Evolutionary conservation across 140 eudicot genomes (phyloP).

Genomic region (Bidens hawaiensis): DNA sequence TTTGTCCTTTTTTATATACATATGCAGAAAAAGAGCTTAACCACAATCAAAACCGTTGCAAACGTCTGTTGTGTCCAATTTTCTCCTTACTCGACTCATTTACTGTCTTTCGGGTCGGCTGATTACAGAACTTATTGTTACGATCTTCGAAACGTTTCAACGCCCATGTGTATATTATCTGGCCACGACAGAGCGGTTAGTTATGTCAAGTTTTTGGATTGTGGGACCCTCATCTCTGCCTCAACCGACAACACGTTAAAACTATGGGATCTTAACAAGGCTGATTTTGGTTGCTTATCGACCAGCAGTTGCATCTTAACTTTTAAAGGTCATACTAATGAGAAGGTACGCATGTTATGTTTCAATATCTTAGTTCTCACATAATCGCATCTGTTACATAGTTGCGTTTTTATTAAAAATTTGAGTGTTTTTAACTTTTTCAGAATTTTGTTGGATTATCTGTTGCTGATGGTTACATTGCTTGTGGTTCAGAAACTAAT

Average conservation of each 20-base stretch:
- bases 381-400: background rate
- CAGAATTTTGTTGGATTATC: conserved; percentile 99
- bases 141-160: conserved; percentile 70
- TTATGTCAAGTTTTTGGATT: conserved; percentile 80
- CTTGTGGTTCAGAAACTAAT: conserved; percentile 95
- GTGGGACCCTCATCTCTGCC: conserved; percentile 76
- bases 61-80: conserved; percentile 94
- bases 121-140: conserved; percentile 87
- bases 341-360: conserved; percentile 94
- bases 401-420: background rate
- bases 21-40: conserved; percentile 68
- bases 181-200: conserved; percentile 92
- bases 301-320: conserved; percentile 48
- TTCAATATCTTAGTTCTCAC: background rate
- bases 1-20: conserved; percentile 11
- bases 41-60: conserved; percentile 71
- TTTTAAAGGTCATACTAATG: conserved; percentile 84
- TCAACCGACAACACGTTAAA: conserved; percentile 90
- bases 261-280: conserved; percentile 83
- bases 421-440: too few species aligned
- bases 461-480: conserved; percentile 86
- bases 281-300: conserved; percentile 25
- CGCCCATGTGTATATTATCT: conserved; percentile 73
- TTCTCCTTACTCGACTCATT: conserved; percentile 65
- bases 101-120: conserved; percentile 83